A percentile compares a stretch with the other conserved stretches of the same genome.
These are phyloP conservation scores for Mucor velutinosus DNA, from an alignment of 371 early-diverging fungal species.

Conservation along the genomic window DNA sequence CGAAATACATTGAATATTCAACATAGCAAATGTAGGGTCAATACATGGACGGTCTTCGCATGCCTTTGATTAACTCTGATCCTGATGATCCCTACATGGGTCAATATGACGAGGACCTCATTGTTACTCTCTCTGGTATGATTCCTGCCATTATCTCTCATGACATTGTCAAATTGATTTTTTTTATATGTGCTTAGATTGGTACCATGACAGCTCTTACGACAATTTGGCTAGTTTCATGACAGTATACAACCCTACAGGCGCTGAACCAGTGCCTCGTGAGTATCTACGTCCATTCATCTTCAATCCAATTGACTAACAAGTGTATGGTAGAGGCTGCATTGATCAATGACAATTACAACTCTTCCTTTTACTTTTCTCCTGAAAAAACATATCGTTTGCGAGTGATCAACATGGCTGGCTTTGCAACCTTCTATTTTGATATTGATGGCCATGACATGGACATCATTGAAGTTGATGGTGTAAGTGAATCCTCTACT, in stretches of 20 bases:
- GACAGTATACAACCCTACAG: constrained; percentile 63
- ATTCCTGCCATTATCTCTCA: no score
- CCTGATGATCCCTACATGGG: constrained; percentile 52
- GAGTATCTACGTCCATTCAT: no score
- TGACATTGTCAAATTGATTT: no score
- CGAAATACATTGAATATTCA: neutral
- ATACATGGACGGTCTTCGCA: constrained; percentile 83
- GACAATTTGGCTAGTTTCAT: constrained; percentile 47
- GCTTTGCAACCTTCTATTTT: constrained; percentile 75
- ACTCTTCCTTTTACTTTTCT: constrained; percentile 38
- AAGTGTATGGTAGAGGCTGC: no score
- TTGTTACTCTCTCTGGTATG: constrained; percentile 58
- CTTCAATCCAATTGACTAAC: no score
- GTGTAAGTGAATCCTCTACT: constrained; percentile 26
- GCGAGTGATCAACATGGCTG: constrained; percentile 78
- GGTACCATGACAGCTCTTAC: constrained; percentile 62
- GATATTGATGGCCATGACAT: constrained; percentile 79
- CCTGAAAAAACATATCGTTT: constrained; percentile 86
- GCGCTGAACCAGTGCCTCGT: constrained; percentile 67
- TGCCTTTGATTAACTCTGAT: constrained; percentile 72
- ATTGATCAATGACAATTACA: constrained; percentile 32
- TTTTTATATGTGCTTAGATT: constrained; percentile 42
- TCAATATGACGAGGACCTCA: constrained; percentile 71
- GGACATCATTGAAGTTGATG: constrained; percentile 83
- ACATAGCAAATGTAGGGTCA: constrained; percentile 52